A percentile compares a stretch with the other conserved stretches of the same genome.
Evolutionary conservation across 441 rosid species (phyloP).

Genomic region (Pelargonium myrrhifolium): DNA sequence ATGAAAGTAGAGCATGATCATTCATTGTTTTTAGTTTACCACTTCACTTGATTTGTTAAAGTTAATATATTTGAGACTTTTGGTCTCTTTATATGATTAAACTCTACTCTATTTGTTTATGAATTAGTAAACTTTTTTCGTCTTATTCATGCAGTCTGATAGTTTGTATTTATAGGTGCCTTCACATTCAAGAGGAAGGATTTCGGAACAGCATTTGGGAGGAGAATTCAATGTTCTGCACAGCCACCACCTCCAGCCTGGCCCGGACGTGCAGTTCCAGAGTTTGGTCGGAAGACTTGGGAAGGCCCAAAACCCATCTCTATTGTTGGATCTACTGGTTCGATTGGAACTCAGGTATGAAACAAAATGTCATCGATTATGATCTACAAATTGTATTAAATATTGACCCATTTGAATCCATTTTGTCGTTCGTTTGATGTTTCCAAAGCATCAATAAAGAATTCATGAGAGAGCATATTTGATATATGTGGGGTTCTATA

Average conservation of each 20-base stretch:
- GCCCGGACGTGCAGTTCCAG: conserved; percentile 79
- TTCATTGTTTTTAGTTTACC: not conserved
- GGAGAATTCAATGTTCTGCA: conserved; percentile 58
- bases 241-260: conserved; percentile 73
- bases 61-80: not conserved
- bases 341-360: conserved; percentile 87
- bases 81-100: not conserved
- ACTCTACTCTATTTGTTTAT: not conserved
- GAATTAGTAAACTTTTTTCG: not conserved
- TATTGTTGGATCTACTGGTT: conserved; percentile 88
- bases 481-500: too few species aligned
- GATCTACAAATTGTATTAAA: not conserved
- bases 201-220: conserved; percentile 27
- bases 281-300: conserved; percentile 52
- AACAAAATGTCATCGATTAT: not conserved
- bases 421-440: too few species aligned
- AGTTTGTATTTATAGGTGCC: conserved; percentile 35
- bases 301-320: conserved; percentile 87
- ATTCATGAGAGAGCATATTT: too few species aligned
- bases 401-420: not conserved
- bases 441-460: too few species aligned
- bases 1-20: too few species aligned
- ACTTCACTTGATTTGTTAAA: not conserved
- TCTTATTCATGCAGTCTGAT: not conserved
- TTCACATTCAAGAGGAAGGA: conserved; percentile 47